Evolutionary conservation across 2,329 filamentous ascomycete genomes (phyloP).

Genomic region (Microcyclosporella mali): DNA sequence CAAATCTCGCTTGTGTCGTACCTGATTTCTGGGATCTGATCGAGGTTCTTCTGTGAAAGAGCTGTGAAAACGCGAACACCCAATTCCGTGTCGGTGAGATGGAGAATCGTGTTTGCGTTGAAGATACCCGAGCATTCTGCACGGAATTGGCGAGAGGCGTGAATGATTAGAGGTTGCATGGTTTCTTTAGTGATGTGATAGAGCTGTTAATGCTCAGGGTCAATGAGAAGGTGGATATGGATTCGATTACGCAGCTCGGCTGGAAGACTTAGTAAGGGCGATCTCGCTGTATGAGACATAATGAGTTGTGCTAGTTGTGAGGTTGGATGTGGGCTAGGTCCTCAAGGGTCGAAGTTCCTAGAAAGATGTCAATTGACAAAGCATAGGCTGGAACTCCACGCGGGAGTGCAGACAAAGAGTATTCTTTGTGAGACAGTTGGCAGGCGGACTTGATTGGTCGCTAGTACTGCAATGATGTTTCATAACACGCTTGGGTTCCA

Average conservation of each 20-base stretch:
- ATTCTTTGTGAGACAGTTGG: too few relatives aligned
- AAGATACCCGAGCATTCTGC: constrained; percentile 27
- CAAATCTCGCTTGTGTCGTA: constrained; percentile 16
- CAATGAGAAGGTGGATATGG: constrained; percentile 6
- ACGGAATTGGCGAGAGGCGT: constrained; percentile 8
- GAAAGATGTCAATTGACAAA: too few relatives aligned
- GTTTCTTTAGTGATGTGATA: constrained; percentile 8
- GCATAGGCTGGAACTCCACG: too few relatives aligned
- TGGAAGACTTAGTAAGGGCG: constrained; percentile 9
- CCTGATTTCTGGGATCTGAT: constrained; percentile 12
- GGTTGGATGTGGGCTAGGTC: too few relatives aligned
- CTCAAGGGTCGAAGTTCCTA: too few relatives aligned
- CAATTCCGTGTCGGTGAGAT: constrained; percentile 8
- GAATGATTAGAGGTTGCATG: constrained; percentile 11
- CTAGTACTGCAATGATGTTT: too few relatives aligned
- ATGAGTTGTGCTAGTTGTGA: too few relatives aligned
- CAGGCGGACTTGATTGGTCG: too few relatives aligned
- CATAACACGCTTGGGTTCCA: too few relatives aligned
- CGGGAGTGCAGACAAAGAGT: too few relatives aligned
- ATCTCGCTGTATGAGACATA: not conserved
- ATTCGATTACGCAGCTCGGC: constrained; percentile 15
- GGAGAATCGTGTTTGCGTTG: constrained; percentile 14
- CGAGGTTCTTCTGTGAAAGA: constrained; percentile 7
- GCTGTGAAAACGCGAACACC: constrained; percentile 8
- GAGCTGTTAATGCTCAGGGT: not conserved